phyloP scores from a whole-genome alignment of 768 basidiomycete species.

The Suillus sp. region DNA sequence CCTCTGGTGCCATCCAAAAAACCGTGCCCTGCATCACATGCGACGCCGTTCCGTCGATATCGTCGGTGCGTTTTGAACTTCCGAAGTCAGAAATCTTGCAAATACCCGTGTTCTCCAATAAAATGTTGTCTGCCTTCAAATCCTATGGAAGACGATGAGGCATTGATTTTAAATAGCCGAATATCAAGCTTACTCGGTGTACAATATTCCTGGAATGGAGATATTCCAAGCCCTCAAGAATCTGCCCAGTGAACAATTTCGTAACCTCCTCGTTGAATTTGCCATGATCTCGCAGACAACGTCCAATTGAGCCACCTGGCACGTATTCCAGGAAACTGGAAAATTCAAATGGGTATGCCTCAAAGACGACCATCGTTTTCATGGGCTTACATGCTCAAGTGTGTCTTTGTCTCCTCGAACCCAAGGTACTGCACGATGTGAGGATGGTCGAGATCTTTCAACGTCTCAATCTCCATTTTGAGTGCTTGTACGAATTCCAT shows the following conservation, averaged over 20 bases:
- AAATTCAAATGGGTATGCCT: constrained; percentile 17
- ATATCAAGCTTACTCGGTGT: constrained; percentile 65
- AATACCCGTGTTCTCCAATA: constrained; percentile 86
- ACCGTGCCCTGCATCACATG: constrained; percentile 97
- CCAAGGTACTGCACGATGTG: constrained; percentile 98
- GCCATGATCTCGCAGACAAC: constrained; percentile 86
- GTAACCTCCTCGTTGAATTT: constrained; percentile 92
- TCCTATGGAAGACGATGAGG: constrained; percentile 52
- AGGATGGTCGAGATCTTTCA: constrained; percentile 95
- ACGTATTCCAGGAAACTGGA: constrained; percentile 98
- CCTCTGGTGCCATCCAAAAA: constrained; percentile 99
- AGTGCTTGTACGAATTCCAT: constrained; percentile 85
- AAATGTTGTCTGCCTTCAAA: constrained; percentile 96
- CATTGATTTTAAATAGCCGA: background rate
- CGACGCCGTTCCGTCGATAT: constrained; percentile 75
- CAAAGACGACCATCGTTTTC: background rate
- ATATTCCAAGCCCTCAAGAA: constrained; percentile 88
- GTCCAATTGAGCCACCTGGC: constrained; percentile 93
- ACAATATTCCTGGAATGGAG: constrained; percentile 90
- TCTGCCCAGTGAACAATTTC: constrained; percentile 90
- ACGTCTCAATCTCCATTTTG: constrained; percentile 92
- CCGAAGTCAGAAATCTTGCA: constrained; percentile 99
- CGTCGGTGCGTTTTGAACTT: constrained; percentile 92
- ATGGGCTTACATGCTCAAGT: constrained; percentile 83
- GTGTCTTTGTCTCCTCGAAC: constrained; percentile 84